Evolutionary conservation across 1,139 yeast species (phyloP), one percentile per base, ranked within the genome.

Genomic region (Diutina catenulata): DNA sequence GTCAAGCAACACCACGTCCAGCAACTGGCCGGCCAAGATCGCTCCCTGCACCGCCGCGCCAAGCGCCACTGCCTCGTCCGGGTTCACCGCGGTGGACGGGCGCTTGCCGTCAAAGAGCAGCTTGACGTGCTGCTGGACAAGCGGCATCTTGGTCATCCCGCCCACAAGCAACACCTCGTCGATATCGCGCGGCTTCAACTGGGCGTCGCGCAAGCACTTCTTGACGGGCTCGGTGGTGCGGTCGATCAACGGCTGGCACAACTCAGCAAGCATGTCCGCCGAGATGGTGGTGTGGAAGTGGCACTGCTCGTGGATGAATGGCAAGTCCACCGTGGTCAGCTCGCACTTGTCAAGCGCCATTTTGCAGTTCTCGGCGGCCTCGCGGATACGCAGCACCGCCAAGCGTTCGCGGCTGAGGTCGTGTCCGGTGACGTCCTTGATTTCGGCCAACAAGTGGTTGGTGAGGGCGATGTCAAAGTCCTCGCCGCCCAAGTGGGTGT

Each of bases 1-100:
- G 58, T 81, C 93, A 31, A 81, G 57, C 39, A 81, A 57, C 19
- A 81, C 68, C n/a, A 81, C 91, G 52, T 81, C 76, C 50, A 71
- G 75, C 26, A 70, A 62, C 43, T 77, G 80, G 3, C 91, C 91
- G 2, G 84, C 74, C 25, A 80, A 58, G 5, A 80, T 76, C 20
- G 86, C 88, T 19, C 87, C 91, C 56, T 80, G 93, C 42, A 81
- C 80, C 2, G 91, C 91, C 4, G 93, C 93, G 41, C 93, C 93
- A 33, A 81, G 54, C 1, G 91, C 91, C 13, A 81, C 93, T 0
- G 91, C 88, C 54, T 81, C 93, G 53, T 81, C 93, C 1, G 93
- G 93, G 47, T 81, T 81, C 2, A 81, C 81, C 1, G 72, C 68
- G 2, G 78, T 72, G 44, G 73, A 78, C 16, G 87, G 84, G 39